Conservation (phyloP, 805 yeast genomes). For the Zygosaccharomyces pseudorouxii region DNA sequence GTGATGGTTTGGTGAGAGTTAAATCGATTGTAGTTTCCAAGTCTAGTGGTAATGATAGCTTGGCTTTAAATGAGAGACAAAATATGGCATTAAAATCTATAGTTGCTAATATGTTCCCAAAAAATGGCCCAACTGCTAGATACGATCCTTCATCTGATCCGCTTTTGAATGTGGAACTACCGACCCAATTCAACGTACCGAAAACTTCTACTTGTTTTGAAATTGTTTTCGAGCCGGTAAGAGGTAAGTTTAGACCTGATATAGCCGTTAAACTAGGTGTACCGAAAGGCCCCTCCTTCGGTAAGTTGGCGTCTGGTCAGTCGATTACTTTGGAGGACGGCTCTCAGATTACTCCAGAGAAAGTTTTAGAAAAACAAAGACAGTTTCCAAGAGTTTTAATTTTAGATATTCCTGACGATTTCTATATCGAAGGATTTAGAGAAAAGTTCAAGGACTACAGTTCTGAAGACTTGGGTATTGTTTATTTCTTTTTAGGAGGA, state of each 20-base stretch:
- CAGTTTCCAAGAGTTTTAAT: slow-evolving; percentile 57
- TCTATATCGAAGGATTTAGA: slow-evolving; percentile 40
- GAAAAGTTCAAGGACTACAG: slow-evolving; percentile 28
- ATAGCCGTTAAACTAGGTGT: slow-evolving; percentile 68
- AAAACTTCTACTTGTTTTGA: slow-evolving; percentile 56
- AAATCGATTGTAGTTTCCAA: slow-evolving; percentile 32
- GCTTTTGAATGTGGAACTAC: slow-evolving; percentile 37
- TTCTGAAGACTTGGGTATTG: slow-evolving; percentile 40
- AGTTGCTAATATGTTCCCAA: slow-evolving; percentile 54
- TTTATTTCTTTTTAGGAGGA: slow-evolving; percentile 75
- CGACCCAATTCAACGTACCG: slow-evolving; percentile 18
- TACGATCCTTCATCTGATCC: slow-evolving; percentile 39
- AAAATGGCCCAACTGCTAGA: slow-evolving; percentile 37
- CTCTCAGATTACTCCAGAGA: slow-evolving; percentile 52
- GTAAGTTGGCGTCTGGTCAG: slow-evolving; percentile 55
- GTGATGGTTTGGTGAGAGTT: slow-evolving; percentile 39
- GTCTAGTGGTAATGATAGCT: neutral
- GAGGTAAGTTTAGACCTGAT: slow-evolving; percentile 71
- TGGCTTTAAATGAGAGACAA: slow-evolving; percentile 12
- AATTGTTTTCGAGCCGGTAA: slow-evolving; percentile 56
- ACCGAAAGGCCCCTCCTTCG: slow-evolving; percentile 56
- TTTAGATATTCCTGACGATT: slow-evolving; percentile 62
- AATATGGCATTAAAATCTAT: slow-evolving; percentile 27
- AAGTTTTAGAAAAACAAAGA: slow-evolving; percentile 65
- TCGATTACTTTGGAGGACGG: slow-evolving; percentile 58